Base-by-base conservation (phyloP, 345 rosid species). In the Eucalyptus decipiens region DNA sequence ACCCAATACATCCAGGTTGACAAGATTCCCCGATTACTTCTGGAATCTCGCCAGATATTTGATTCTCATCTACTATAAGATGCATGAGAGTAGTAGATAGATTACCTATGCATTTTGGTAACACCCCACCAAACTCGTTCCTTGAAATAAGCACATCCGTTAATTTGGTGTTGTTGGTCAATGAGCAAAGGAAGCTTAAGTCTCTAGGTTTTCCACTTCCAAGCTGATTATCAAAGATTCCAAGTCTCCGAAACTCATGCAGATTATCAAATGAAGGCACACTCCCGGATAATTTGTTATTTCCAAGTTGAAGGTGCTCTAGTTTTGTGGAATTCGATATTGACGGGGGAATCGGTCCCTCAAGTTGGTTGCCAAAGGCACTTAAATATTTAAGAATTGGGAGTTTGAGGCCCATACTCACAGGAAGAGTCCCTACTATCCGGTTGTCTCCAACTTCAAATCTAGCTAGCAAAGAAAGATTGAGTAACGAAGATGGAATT, bases 1-100 rank as follows among this genome's bases (percentile, higher is more conserved):
- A n/a, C n/a, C n/a, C n/a, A n/a, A n/a, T n/a, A n/a, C n/a, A n/a
- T 67, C 23, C 2, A 67, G 3, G 23, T 67, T 67, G 4, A 67
- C 80, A 4, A 67, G 9, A 67, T 32, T 67, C 11, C 11, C 1
- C 40, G 6, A 32, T 32, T 67, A 32, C 80, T 67, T 67, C 0
- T 32, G 42, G 80, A 67, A 67, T 67, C 23, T 67, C 42, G 16
- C 80, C 80, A 9, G 0, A 32, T 32, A 67, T 32, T 15, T 16
- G 80, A 67, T 65, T 65, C 0, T 0, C 3, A 2, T 0, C 1
- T 8, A 1, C 0, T 2, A 0, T 0, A 67, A 67, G 18, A 4
- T 0, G 0, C 3, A 0, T 1, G 12, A 67, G 80, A 67, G 23
- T 32, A 21, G 80, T 67, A 11, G 80, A 67, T 67, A 67, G 32